These are phyloP conservation scores for Dryas alaskensis DNA, from an alignment of 306 rosid species.

Conservation along the genomic window DNA sequence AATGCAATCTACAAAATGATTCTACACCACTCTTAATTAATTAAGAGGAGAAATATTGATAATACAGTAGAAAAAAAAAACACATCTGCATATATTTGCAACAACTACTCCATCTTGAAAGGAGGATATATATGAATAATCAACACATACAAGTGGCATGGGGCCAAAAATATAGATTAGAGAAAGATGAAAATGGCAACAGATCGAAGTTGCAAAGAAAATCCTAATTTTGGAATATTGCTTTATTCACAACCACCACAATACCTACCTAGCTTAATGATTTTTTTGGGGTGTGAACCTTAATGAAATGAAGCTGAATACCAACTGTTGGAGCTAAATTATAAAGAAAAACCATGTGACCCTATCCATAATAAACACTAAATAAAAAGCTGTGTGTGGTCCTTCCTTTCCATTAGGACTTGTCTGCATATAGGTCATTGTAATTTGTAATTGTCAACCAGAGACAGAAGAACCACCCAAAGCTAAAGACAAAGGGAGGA, in stretches of 20 bases:
- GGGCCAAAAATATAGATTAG: background rate
- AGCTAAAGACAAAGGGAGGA: slow-evolving; percentile 67
- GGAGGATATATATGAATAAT: background rate
- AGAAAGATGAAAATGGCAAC: background rate
- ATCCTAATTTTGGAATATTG: background rate
- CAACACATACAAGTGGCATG: background rate
- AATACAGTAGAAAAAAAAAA: background rate
- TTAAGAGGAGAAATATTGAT: background rate
- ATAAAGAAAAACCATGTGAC: slow-evolving; percentile 43
- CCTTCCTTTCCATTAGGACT: slow-evolving; percentile 45
- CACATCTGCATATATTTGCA: background rate
- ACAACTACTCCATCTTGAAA: slow-evolving; percentile 15
- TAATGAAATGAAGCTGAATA: background rate
- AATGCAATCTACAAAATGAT: slow-evolving; percentile 13
- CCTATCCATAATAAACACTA: slow-evolving; percentile 34
- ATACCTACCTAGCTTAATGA: slow-evolving; percentile 18
- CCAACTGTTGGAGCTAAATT: slow-evolving; percentile 15
- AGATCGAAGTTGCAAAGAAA: background rate
- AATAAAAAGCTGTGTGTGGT: slow-evolving; percentile 51
- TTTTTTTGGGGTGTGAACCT: slow-evolving; percentile 4
- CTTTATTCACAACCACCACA: slow-evolving; percentile 20
- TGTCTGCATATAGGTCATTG: slow-evolving; percentile 44
- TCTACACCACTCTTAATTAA: slow-evolving; percentile 17
- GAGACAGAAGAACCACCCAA: slow-evolving; percentile 66
- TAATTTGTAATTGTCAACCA: slow-evolving; percentile 44